Evolutionary conservation across 805 yeast species (phyloP).

Genomic region (Phaffomyces thermotolerans): DNA sequence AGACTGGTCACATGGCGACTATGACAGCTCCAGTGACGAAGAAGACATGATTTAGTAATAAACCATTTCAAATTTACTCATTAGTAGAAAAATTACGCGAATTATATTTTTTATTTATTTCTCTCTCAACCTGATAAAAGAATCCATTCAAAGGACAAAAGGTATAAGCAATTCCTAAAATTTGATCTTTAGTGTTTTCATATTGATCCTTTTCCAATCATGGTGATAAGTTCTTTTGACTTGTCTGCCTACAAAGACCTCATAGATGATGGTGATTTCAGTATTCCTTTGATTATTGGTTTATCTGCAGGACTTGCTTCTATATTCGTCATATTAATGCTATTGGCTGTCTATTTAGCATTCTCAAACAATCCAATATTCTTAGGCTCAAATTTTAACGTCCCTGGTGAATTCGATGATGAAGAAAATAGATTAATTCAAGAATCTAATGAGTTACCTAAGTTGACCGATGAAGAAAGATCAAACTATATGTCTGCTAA

Average conservation of each 20-base stretch:
- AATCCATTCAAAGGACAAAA: too few relatives aligned
- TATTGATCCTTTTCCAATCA: not conserved
- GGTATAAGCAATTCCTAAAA: too few relatives aligned
- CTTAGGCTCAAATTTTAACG: slow-evolving; percentile 27
- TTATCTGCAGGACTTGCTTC: slow-evolving; percentile 32
- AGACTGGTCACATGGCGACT: slow-evolving; percentile 74
- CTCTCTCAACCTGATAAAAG: too few relatives aligned
- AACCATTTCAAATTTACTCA: too few relatives aligned
- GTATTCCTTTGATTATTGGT: slow-evolving; percentile 31
- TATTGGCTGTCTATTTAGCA: slow-evolving; percentile 24
- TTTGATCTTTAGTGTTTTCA: not conserved
- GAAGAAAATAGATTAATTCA: slow-evolving; percentile 62
- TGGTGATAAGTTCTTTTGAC: slow-evolving; percentile 1
- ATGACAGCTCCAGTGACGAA: slow-evolving; percentile 39
- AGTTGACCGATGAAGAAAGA: slow-evolving; percentile 33
- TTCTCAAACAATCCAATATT: slow-evolving; percentile 26
- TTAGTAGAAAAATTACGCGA: too few relatives aligned
- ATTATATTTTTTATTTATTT: too few relatives aligned
- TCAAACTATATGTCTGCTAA: slow-evolving; percentile 34
- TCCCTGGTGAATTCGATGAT: slow-evolving; percentile 58
- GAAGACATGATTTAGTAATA: slow-evolving; percentile 3
- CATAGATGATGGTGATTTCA: slow-evolving; percentile 17
- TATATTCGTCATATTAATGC: slow-evolving; percentile 25
- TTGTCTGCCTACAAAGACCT: slow-evolving; percentile 1
- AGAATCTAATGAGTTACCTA: slow-evolving; percentile 37